A percentile compares a stretch with the other conserved stretches of the same genome.
These are phyloP conservation scores for Thelonectria rubi DNA, from an alignment of 2,329 filamentous ascomycete species.

Conservation along the genomic window DNA sequence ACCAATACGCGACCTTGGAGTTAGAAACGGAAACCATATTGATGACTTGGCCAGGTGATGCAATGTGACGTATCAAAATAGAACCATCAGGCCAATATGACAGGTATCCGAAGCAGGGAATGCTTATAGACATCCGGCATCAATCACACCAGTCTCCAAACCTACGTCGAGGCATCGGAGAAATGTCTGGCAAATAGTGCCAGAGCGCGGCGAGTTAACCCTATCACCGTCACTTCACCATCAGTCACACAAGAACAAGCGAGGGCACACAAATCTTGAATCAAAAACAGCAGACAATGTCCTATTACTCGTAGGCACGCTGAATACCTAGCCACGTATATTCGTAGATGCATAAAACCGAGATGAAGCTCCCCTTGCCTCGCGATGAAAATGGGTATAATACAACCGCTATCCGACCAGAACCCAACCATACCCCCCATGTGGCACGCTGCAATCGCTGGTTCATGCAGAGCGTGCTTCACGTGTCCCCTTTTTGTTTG, in stretches of 20 bases:
- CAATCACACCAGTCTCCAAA: neutral
- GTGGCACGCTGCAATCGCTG: constrained; percentile 29
- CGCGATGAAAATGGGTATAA: constrained; percentile 43
- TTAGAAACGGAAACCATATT: neutral
- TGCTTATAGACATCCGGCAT: neutral
- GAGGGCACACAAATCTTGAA: constrained; percentile 1
- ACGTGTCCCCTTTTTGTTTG: constrained; percentile 25
- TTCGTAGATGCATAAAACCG: constrained; percentile 38
- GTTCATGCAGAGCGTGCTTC: constrained; percentile 21
- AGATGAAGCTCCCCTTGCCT: constrained; percentile 35
- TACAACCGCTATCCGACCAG: constrained; percentile 42
- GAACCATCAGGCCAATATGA: neutral
- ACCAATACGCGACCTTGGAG: neutral
- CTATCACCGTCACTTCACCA: neutral
- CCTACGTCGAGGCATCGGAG: neutral
- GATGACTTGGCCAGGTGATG: neutral
- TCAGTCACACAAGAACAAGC: neutral
- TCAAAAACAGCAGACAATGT: constrained; percentile 11
- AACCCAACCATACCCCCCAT: constrained; percentile 34
- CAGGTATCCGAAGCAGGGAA: neutral
- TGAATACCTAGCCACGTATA: constrained; percentile 38
- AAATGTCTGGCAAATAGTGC: neutral
- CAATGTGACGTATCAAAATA: neutral
- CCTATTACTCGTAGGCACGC: constrained; percentile 5
- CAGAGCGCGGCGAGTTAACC: neutral